Evolutionary conservation across 2,329 filamentous ascomycete genomes (phyloP), one percentile per base, ranked within the genome.

Genomic region (Lachnellula cervina): DNA sequence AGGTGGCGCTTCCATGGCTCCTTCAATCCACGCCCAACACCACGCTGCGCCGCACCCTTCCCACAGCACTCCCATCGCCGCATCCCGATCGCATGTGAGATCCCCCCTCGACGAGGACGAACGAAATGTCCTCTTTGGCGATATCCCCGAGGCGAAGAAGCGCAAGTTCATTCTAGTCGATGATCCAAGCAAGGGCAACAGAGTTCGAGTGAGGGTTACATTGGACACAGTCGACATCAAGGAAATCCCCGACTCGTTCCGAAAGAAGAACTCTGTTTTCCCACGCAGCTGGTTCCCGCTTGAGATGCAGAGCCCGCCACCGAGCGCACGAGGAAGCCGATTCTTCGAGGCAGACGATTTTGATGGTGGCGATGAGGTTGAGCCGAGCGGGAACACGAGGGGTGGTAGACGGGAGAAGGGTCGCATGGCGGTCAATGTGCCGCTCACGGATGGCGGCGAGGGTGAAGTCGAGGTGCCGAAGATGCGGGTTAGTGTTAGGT

Each of bases 101-200:
- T 50, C 73, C 72, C 46, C 69, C 68, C 50, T 71, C 67, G 60
- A 70, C 67, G 66, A 73, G 70, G 65, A 73, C 68, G 80, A 82
- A 59, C 76, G 87, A 51, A 81, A 84, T 16, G 84, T 85, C 49
- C 82, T 97, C 45, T 97, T 97, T 71, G 90, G 90, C 49, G 88
- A 94, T 62, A 81, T 96, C 51, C 91, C 92, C 1, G 90, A 94
- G 67, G 86, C 87, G 51, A 96, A 96, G 76, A 90, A 90, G 68
- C 88, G 93, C 69, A 97, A 97, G 73, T 97, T 97, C 72, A 96
- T 97, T 64, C 82, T 97, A 9, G 91, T 97, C 28, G 92, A 97
- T 63, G 93, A 97, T 71, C 86, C 84, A 51, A 88, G 91, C 59
- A 87, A 90, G 37, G 88, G 87, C 51, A 87, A 84, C 50, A 83